Base-by-base conservation (phyloP, 2,329 filamentous ascomycete genomes). In the Clarireedia sp. region DNA sequence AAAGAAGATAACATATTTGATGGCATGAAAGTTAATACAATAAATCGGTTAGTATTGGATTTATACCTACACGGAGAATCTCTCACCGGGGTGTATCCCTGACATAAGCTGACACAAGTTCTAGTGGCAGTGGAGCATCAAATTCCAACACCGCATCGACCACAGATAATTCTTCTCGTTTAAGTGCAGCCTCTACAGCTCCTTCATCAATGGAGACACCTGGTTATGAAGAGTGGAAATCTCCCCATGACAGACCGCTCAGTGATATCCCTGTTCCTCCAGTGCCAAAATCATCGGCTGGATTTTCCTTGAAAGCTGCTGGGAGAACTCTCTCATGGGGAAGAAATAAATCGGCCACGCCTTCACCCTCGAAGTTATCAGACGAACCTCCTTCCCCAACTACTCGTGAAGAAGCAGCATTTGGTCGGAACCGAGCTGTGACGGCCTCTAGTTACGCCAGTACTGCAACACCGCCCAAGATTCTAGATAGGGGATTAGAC, bases 121-220 rank as follows among this genome's bases (percentile, higher is more conserved):
- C 64, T 5, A 70, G 67, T 62, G 66, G 65, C 54, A 70, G 68
- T 66, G 67, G 66, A 57, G 64, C 64, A 43, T 70, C 68, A 3
- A 68, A 70, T 54, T 66, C 66, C 37, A 69, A 68, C 59, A 68
- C 66, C 37, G 60, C 64, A 48, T 69, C 67, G 21, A 68, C 66
- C 3, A 64, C 67, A 44, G 67, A 69, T 48, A 67, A 69, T 58
- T 70, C 68, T 1, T 70, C 68, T 12, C 62, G 68, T 45, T 51
- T 68, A 45, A 69, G 68, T 58, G 67, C 66, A 43, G 62, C 65
- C 40, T 70, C 68, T 36, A 69, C 68, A 21, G 63, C 67, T 16
- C 65, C 68, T 26, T 70, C 68, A 16, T 69, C 67, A 5, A 68
- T 64, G 43, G 66, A 68, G 55, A 48, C 58, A 38, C 57, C 59